Percentiles rank a stretch among this genome's conserved stretches.
Evolutionary conservation across 352 stramenopile species (phyloP).

Genomic region (Globisporangium cylindrosporum): DNA sequence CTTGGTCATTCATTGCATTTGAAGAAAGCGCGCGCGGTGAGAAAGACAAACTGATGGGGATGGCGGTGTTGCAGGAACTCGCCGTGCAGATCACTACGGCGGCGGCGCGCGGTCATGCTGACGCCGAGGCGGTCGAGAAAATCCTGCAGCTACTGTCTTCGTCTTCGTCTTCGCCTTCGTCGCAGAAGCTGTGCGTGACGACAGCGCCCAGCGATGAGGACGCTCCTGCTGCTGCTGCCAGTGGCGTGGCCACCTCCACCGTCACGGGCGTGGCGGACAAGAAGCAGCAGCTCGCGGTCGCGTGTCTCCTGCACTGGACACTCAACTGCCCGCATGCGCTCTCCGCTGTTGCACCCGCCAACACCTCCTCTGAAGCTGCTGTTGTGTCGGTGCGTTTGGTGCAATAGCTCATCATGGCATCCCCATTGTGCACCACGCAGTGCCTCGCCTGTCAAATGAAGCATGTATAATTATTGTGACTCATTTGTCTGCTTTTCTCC

Average conservation of each 20-base stretch:
- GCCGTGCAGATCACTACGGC: conserved; percentile 21
- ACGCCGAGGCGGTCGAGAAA: conserved; percentile 12
- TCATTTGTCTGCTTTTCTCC: background rate
- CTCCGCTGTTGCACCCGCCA: background rate
- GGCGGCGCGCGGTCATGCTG: conserved; percentile 7
- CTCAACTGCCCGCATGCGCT: conserved; percentile 20
- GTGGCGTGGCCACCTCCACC: background rate
- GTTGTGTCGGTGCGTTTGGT: conserved; percentile 16
- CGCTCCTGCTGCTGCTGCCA: background rate
- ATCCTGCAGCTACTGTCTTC: conserved; percentile 5
- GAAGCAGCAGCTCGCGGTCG: conserved; percentile 48
- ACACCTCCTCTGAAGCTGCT: conserved; percentile 14
- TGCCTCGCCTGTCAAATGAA: background rate
- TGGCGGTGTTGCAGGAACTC: conserved; percentile 25
- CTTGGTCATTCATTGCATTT: conserved; percentile 7
- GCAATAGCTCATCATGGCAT: background rate
- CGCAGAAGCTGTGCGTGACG: background rate
- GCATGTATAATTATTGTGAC: background rate
- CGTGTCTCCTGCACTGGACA: conserved; percentile 51
- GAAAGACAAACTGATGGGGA: conserved; percentile 22
- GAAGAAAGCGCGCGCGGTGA: conserved; percentile 4
- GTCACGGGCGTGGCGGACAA: conserved; percentile 30
- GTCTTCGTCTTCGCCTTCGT: background rate
- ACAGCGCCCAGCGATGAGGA: background rate
- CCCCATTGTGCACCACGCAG: background rate